These are phyloP conservation scores for Colletotrichum filicis DNA, from an alignment of 2,329 filamentous ascomycete species.

Conservation along the genomic window DNA sequence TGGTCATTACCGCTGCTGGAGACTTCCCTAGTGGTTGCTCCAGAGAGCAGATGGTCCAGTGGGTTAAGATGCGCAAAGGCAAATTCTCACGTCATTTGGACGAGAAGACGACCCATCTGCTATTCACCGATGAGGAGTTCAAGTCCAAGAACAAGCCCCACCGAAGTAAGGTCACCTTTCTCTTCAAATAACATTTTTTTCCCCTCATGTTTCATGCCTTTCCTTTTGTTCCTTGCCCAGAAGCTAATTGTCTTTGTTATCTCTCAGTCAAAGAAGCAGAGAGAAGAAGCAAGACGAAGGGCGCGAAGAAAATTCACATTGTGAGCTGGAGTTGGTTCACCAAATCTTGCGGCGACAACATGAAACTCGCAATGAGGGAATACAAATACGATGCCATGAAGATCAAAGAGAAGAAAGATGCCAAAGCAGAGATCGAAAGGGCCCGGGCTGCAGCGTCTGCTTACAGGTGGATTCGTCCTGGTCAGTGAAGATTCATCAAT, in stretches of 20 bases:
- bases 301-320: slow-evolving; percentile 50
- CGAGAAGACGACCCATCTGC: slow-evolving; percentile 75
- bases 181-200: neutral
- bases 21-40: slow-evolving; percentile 55
- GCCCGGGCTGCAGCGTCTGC: slow-evolving; percentile 50
- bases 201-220: neutral
- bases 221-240: neutral
- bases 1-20: slow-evolving; percentile 68
- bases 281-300: slow-evolving; percentile 20
- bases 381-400: slow-evolving; percentile 51
- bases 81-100: slow-evolving; percentile 62
- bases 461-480: slow-evolving; percentile 59
- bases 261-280: slow-evolving; percentile 52
- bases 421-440: slow-evolving; percentile 42
- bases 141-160: slow-evolving; percentile 43
- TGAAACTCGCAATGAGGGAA: slow-evolving; percentile 45
- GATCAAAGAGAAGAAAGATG: slow-evolving; percentile 43
- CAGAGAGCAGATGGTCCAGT: slow-evolving; percentile 61
- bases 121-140: slow-evolving; percentile 73
- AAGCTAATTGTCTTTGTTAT: neutral
- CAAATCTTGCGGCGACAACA: slow-evolving; percentile 49
- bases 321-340: slow-evolving; percentile 65
- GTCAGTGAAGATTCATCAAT: slow-evolving; percentile 49
- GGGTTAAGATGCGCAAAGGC: slow-evolving; percentile 74
- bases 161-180: slow-evolving; percentile 15